Base-by-base conservation (phyloP, 441 rosid genomes). In the Eruca vesicaria region DNA sequence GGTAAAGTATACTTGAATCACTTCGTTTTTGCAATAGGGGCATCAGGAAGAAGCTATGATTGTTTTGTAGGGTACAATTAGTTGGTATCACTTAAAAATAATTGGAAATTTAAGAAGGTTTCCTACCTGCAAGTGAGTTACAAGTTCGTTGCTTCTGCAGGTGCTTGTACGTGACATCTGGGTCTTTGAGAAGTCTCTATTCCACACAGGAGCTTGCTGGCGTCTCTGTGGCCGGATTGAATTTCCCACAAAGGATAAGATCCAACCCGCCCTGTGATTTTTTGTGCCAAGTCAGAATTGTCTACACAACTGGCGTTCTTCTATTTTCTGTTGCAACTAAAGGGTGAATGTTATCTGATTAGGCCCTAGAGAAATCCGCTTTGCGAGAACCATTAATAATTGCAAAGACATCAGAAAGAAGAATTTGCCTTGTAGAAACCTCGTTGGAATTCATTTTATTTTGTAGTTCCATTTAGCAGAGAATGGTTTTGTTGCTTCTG, bases 181-280 rank as follows among this genome's bases (percentile, higher is more conserved):
- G 99, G 98, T 95, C 41, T 90, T 95, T 29, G 98, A 93, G 89
- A 93, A 95, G 79, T 95, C 97, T 68, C 88, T 91, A 15, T 95
- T 93, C 79, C 97, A 95, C 55, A 68, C 83, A 9, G 95, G 88
- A 81, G 86, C 99, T 71, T 79, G 77, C 72, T 95, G 99, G 99
- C 95, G 97, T 68, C 97, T 95, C 35, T 93, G 98, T 60, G 97
- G 97, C 65, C 82, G 91, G 57, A 86, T 92, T 77, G 74, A 81
- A 35, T 21, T 31, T 20, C 59, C n/a, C 6, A 20, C 70, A 63
- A 56, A 73, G 59, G 66, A 69, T 69, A 68, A 63, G 63, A 15
- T 20, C 63, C 68, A 60, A 50, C 57, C 15, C 26, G 48, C 6
- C 61, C 71, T 50, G 26, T 76, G 69, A 15, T 58, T 19, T 77